Evolutionary conservation across 1,139 yeast species (phyloP).

Genomic region (Sugiyamaella grinbergsii): DNA sequence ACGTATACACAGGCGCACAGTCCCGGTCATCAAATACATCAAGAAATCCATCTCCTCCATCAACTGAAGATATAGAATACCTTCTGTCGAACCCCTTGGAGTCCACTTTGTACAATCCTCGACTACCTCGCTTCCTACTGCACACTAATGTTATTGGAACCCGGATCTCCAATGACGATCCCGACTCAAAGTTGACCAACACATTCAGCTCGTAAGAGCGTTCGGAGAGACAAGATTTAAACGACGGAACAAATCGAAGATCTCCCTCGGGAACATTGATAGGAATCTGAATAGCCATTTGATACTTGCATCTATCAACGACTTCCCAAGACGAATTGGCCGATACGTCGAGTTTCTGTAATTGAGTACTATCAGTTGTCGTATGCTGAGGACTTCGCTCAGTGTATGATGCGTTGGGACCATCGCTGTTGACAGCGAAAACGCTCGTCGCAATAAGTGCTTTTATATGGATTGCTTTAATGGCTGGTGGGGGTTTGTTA

Average conservation of each 20-base stretch:
- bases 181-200: slow-evolving; percentile 16
- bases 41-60: background rate
- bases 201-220: slow-evolving; percentile 12
- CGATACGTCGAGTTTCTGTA: slow-evolving; percentile 15
- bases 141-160: slow-evolving; percentile 18
- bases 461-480: slow-evolving; percentile 12
- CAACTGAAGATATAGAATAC: slow-evolving; percentile 4
- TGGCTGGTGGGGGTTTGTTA: slow-evolving; percentile 7
- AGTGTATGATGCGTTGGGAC: background rate
- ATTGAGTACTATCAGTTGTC: slow-evolving; percentile 2
- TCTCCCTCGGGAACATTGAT: slow-evolving; percentile 17
- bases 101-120: slow-evolving; percentile 9
- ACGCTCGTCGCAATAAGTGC: slow-evolving; percentile 11
- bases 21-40: slow-evolving; percentile 1
- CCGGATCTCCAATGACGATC: slow-evolving; percentile 11
- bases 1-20: slow-evolving; percentile 9
- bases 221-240: slow-evolving; percentile 20
- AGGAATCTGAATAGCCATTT: slow-evolving; percentile 13
- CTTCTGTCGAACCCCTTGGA: slow-evolving; percentile 6
- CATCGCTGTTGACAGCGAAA: slow-evolving; percentile 5
- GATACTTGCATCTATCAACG: slow-evolving; percentile 1
- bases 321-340: slow-evolving; percentile 11
- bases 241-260: slow-evolving; percentile 18
- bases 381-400: slow-evolving; percentile 6
- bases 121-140: slow-evolving; percentile 6